Evolutionary conservation across 495 filamentous ascomycete species (phyloP).

Genomic region (Penicillium verhagenii): DNA sequence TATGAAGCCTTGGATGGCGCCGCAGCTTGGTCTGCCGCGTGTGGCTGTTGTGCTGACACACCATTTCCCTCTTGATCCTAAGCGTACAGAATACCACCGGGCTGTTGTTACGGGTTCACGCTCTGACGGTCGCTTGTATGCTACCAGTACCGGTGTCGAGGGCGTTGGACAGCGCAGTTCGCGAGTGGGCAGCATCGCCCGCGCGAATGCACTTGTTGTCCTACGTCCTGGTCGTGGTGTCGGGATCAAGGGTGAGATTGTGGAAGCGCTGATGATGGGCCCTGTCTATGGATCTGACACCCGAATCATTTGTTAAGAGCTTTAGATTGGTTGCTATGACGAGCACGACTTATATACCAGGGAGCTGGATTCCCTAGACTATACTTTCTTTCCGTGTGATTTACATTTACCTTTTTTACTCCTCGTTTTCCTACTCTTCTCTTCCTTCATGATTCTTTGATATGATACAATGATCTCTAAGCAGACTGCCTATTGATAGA

Average conservation of each 20-base stretch:
- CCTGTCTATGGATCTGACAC: conserved; percentile 29
- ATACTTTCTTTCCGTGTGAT: conserved; percentile 3
- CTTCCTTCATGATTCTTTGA: not conserved
- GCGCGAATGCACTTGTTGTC: conserved; percentile 82
- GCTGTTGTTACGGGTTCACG: conserved; percentile 59
- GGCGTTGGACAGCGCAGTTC: conserved; percentile 75
- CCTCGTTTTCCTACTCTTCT: not conserved
- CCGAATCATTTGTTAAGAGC: conserved; percentile 21
- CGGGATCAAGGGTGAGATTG: conserved; percentile 50
- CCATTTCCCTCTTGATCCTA: conserved; percentile 66
- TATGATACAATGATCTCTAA: conserved; percentile 7
- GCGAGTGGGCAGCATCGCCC: conserved; percentile 79
- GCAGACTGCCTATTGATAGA: conserved; percentile 15
- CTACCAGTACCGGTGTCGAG: conserved; percentile 74
- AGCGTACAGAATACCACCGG: conserved; percentile 85
- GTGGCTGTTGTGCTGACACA: conserved; percentile 71
- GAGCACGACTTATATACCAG: conserved; percentile 5
- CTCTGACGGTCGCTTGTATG: conserved; percentile 67
- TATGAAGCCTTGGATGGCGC: conserved; percentile 21
- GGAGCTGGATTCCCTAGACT: conserved; percentile 16
- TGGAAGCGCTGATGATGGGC: conserved; percentile 66
- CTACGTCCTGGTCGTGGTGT: conserved; percentile 58
- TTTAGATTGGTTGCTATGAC: conserved; percentile 3
- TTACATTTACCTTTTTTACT: not conserved
- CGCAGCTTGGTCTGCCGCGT: conserved; percentile 62